Evolutionary conservation across 768 basidiomycete species (phyloP).

Genomic region (Pleurotus cornucopiae): DNA sequence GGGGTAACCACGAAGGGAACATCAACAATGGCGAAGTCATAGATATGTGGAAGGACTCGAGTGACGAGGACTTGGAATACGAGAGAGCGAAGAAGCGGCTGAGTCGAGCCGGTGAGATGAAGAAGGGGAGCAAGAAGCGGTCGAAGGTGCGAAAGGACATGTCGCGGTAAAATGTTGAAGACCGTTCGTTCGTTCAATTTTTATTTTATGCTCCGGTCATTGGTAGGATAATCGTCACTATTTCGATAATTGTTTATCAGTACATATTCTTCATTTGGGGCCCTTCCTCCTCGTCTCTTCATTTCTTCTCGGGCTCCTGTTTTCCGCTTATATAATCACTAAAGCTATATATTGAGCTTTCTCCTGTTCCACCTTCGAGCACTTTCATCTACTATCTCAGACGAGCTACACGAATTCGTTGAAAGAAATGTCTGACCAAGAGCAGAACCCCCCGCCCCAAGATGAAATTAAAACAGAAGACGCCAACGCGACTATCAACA

Average conservation of each 20-base stretch:
- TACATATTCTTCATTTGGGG: too few relatives aligned
- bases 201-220: too few relatives aligned
- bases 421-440: conserved; percentile 51
- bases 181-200: background rate
- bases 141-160: background rate
- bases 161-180: background rate
- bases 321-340: too few relatives aligned
- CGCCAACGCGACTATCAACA: conserved; percentile 65
- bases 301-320: too few relatives aligned
- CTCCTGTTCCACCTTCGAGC: too few relatives aligned
- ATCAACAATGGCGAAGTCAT: conserved; percentile 3
- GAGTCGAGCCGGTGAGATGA: conserved; percentile 30
- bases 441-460: conserved; percentile 31
- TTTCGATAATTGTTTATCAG: too few relatives aligned
- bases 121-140: conserved; percentile 30
- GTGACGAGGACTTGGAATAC: conserved; percentile 73
- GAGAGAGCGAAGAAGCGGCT: conserved; percentile 51
- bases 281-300: too few relatives aligned
- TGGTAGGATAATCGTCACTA: too few relatives aligned
- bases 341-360: too few relatives aligned
- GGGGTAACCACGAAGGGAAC: conserved; percentile 11
- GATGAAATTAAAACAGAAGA: conserved; percentile 53
- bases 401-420: too few relatives aligned
- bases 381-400: too few relatives aligned
- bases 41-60: conserved; percentile 71